Base-by-base conservation (phyloP, 2,329 filamentous ascomycete species). In the Hymenoscyphus albidus region DNA sequence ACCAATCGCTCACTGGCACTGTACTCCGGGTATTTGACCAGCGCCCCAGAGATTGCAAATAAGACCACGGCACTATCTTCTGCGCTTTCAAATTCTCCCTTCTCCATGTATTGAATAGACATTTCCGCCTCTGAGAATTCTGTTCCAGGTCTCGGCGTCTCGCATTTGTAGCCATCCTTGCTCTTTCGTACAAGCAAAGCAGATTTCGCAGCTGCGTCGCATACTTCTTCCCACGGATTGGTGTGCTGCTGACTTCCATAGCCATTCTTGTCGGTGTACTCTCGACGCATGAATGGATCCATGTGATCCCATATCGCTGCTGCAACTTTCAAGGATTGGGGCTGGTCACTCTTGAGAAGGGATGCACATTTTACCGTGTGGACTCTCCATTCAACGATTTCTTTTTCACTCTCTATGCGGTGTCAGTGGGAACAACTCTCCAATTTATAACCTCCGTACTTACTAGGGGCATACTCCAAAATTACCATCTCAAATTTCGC, bases 341-440 rank as follows among this genome's bases (percentile, higher is more conserved):
- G 22, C 12, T 42, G 14, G 5, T 59, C 18, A 10, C 18, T 31
- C 0, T 48, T 35, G n/a, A 64, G 48, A 5, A 57, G 13, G 9
- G 16, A 9, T 9, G 58, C 62, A 18, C 44, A 61, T 27, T 58
- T 64, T 1, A 64, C n/a, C 2, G 58, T 64, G 6, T 31, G 13
- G 0, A 12, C 58, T 61, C 64, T 64, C 66, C 66, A 66, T 31
- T 66, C 61, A 1, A 55, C 38, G 16, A 65, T 44, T 12, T 66
- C 62, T 2, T 39, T n/a, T 18, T 54, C 56, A 27, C 58, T 38
- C 5, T 38, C 59, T 51, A 39, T 7, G 18, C 2, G 1, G 4
- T 18, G 44, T 48, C 18, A 48, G 44, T 18, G 35, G 9, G 7
- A 10, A 48, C n/a, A 5, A 9, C n/a, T 18, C 5, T 1, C 5